A percentile compares a stretch with the other conserved stretches of the same genome.
Conservation (phyloP, 495 filamentous ascomycete genomes). For the Lasiosphaeria hispida region DNA sequence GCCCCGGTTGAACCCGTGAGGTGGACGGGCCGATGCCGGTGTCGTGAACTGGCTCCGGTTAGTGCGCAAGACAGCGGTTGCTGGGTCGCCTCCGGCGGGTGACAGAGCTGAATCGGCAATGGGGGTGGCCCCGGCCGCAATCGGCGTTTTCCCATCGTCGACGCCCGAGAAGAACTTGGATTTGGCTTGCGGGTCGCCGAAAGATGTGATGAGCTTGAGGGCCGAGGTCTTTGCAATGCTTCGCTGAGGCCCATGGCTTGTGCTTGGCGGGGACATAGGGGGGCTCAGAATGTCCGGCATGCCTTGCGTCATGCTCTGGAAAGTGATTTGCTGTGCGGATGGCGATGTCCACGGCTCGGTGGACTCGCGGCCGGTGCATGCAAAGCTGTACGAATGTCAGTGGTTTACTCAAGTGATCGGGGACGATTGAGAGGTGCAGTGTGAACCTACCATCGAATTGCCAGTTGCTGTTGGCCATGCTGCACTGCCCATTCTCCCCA, state of each 20-base stretch:
- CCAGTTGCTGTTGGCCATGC: slow-evolving; percentile 81
- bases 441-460: slow-evolving; percentile 70
- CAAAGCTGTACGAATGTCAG: slow-evolving; percentile 52
- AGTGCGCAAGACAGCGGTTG: slow-evolving; percentile 63
- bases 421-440: too few relatives aligned
- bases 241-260: slow-evolving; percentile 51
- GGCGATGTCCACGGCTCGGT: slow-evolving; percentile 82
- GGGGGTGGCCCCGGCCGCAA: slow-evolving; percentile 76
- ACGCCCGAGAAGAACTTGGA: slow-evolving; percentile 66
- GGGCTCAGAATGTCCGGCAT: slow-evolving; percentile 56
- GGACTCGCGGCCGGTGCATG: slow-evolving; percentile 74
- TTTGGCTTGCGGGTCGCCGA: slow-evolving; percentile 60
- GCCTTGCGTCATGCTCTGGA: slow-evolving; percentile 45
- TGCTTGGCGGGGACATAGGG: slow-evolving; percentile 54
- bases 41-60: slow-evolving; percentile 57
- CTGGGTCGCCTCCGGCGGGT: slow-evolving; percentile 62
- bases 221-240: slow-evolving; percentile 74
- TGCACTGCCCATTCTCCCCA: slow-evolving; percentile 93
- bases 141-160: slow-evolving; percentile 71
- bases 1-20: slow-evolving; percentile 63
- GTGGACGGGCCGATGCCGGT: slow-evolving; percentile 70
- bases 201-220: slow-evolving; percentile 89
- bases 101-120: slow-evolving; percentile 90
- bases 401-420: background rate
- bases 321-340: slow-evolving; percentile 65